Conservation (phyloP, 306 rosid genomes). For the Glycine soja region DNA sequence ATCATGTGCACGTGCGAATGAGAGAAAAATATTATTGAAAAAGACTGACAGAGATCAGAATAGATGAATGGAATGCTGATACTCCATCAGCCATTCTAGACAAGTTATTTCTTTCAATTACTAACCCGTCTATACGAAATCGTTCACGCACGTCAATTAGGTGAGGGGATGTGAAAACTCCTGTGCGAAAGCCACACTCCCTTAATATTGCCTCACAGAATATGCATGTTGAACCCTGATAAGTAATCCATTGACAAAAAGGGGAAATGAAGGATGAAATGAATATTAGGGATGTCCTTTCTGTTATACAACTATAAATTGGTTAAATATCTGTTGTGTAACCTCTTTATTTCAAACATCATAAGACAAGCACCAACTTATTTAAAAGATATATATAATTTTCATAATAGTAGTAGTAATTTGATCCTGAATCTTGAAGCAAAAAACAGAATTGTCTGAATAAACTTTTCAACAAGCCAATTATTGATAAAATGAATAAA, state of each 20-base stretch:
- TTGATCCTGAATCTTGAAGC: constrained; percentile 28
- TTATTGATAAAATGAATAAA: not conserved
- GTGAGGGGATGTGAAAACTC: constrained; percentile 80
- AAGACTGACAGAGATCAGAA: not conserved
- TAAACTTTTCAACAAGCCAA: constrained; percentile 2
- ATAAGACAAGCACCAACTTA: constrained; percentile 16
- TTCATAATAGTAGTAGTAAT: not conserved
- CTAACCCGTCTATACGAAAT: constrained; percentile 77
- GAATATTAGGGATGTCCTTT: constrained; percentile 34
- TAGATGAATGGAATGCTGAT: not conserved
- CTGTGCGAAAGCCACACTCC: constrained; percentile 78
- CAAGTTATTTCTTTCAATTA: constrained; percentile 36
- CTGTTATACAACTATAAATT: constrained; percentile 35
- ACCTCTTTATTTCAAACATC: constrained; percentile 37
- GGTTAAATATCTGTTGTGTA: not conserved
- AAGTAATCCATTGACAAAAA: constrained; percentile 35
- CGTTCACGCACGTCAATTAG: constrained; percentile 76
- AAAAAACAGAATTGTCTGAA: not conserved
- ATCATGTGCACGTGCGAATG: not conserved
- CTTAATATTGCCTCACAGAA: constrained; percentile 75
- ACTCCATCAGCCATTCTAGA: constrained; percentile 11
- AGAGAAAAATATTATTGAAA: not conserved
- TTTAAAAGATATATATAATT: constrained; percentile 7
- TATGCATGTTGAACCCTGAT: constrained; percentile 77
- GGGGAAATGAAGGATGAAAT: constrained; percentile 21